Evolutionary conservation across 2,329 filamentous ascomycete genomes (phyloP), one percentile per base, ranked within the genome.

Genomic region (Ceratocystiopsis sp.): DNA sequence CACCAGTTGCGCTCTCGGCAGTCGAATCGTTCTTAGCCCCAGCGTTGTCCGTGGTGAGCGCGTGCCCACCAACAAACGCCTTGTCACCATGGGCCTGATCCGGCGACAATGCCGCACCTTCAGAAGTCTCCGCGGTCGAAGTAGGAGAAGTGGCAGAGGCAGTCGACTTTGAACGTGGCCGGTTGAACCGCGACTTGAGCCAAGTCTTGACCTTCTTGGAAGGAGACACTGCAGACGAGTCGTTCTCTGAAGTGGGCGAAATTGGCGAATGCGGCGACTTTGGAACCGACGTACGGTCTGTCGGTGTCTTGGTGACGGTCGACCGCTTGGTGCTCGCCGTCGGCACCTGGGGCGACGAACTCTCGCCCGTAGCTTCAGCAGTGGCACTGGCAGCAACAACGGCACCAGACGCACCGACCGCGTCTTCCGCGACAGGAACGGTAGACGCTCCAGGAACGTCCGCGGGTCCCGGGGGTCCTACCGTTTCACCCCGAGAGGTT

Each of bases 21-120:
- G 25, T 8, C 6, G 25, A 11, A 8, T 8, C 25, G 25, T 11
- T 16, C 11, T 29, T 18, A 3, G 45, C 12, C 9, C 29, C 33
- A 13, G 21, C 57, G 35, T 46, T 48, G 29, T 51, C 49, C 6
- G 48, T 49, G 10, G 49, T 46, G 14, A 66, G 56, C 5, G 61
- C 57, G 10, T 59, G 60, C 15, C 66, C 65, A 13, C 65, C 65
- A 25, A 68, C 53, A 48, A 68, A 68, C 4, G 55, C 50, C 16
- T 47, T 44, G 25, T 37, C 42, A 4, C 42, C 13, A 15, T 18
- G 29, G 14, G 34, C 33, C 25, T 11, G 40, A 32, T 29, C 25
- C 25, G 25, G 25, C 7, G 25, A 29, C 25, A 29, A 8, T 43
- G 43, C 35, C 41, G 45, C 4, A 21, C 19, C 25, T 35, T 4